Evolutionary conservation across 1,284 basidiomycete species (phyloP).

Genomic region (Rhodofomes roseus): DNA sequence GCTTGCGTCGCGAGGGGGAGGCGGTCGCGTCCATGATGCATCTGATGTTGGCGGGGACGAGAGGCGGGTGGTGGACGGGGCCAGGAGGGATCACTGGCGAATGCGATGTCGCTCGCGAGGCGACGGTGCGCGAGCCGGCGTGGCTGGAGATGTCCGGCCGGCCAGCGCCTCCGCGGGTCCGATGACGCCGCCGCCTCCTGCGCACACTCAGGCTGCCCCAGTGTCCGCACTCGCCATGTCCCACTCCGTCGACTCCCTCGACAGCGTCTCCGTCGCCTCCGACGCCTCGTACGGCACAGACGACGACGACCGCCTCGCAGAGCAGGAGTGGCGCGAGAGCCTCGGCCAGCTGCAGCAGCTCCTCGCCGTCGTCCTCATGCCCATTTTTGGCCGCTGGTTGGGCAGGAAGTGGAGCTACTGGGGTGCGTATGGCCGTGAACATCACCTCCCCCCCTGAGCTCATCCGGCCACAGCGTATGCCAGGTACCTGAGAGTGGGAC

Average conservation of each 20-base stretch:
- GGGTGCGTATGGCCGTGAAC: constrained; percentile 48
- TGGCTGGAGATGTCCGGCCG: constrained; percentile 1
- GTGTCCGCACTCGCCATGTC: constrained; percentile 29
- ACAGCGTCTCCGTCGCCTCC: constrained; percentile 38
- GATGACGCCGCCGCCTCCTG: background rate
- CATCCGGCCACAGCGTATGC: constrained; percentile 52
- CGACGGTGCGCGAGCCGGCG: constrained; percentile 1
- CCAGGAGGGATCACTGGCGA: constrained; percentile 4
- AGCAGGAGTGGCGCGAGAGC: constrained; percentile 92
- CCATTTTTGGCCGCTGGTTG: constrained; percentile 85
- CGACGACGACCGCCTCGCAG: constrained; percentile 71
- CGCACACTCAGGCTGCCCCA: constrained; percentile 1
- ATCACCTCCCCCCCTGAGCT: constrained; percentile 11
- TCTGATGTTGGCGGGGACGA: constrained; percentile 15
- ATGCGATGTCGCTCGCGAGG: background rate
- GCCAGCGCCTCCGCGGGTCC: background rate
- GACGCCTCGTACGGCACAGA: constrained; percentile 59
- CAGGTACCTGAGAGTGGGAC: constrained; percentile 66
- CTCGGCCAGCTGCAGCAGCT: constrained; percentile 81
- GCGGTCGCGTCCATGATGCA: constrained; percentile 27
- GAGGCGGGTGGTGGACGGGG: constrained; percentile 3
- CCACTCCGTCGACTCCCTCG: constrained; percentile 41
- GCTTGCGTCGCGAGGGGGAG: constrained; percentile 36
- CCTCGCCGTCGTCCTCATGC: constrained; percentile 76
- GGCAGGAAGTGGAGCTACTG: constrained; percentile 85